Percentiles rank a stretch among this genome's conserved stretches.
Conservation (phyloP, 2,329 filamentous ascomycete species). For the Xylaria sp. region DNA sequence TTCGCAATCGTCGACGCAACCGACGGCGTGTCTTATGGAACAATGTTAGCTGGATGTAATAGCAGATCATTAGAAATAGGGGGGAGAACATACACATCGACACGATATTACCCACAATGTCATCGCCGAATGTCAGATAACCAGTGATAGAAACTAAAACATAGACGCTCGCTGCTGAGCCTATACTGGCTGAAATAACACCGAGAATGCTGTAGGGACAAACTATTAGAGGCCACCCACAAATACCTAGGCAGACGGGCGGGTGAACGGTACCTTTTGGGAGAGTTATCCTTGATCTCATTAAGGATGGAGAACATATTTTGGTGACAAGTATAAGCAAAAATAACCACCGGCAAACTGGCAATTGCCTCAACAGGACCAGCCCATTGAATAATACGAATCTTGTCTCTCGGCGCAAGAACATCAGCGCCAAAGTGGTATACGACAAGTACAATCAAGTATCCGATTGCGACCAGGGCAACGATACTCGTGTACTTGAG, state of each 20-base stretch:
- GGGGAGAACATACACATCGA: conserved; percentile 65
- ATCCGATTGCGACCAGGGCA: conserved; percentile 87
- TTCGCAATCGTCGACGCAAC: conserved; percentile 86
- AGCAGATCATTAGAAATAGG: neutral
- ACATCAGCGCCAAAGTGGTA: conserved; percentile 86
- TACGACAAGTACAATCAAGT: conserved; percentile 86
- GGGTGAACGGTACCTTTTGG: conserved; percentile 38
- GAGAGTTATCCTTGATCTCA: conserved; percentile 82
- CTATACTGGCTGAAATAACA: conserved; percentile 79
- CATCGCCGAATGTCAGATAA: conserved; percentile 91
- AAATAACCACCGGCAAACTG: conserved; percentile 90
- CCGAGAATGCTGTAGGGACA: conserved; percentile 61
- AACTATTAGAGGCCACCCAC: conserved; percentile 13
- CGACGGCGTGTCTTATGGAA: conserved; percentile 58
- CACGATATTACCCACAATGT: conserved; percentile 86
- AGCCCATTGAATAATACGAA: conserved; percentile 73
- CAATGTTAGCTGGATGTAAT: conserved; percentile 2
- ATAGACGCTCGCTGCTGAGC: conserved; percentile 80
- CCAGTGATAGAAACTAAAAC: conserved; percentile 89
- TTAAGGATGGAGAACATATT: conserved; percentile 99
- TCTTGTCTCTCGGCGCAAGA: conserved; percentile 63
- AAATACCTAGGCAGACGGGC: neutral
- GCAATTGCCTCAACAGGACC: conserved; percentile 74
- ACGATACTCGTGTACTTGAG: conserved; percentile 95
- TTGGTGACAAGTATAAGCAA: conserved; percentile 99